Conservation (phyloP, 768 basidiomycete genomes). For the Suillus americanus region DNA sequence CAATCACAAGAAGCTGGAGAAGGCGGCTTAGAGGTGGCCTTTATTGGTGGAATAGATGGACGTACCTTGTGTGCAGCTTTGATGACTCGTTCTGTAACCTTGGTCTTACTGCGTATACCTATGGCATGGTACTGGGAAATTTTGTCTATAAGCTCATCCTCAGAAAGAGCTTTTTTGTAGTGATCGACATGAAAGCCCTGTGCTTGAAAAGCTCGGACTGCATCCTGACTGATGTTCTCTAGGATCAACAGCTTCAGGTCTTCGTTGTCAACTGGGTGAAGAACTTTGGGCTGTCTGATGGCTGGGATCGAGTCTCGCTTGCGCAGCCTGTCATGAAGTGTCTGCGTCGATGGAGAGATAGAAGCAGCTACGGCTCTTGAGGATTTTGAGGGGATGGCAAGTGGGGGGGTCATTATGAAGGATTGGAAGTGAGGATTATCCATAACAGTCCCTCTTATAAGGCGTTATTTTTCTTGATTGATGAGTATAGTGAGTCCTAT, state of each 20-base stretch:
- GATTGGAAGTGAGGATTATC: constrained; percentile 14
- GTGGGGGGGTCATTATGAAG: constrained; percentile 44
- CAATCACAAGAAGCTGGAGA: constrained; percentile 85
- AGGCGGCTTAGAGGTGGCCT: constrained; percentile 2
- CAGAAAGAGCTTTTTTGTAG: constrained; percentile 79
- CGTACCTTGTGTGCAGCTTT: constrained; percentile 82
- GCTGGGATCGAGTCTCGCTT: constrained; percentile 31
- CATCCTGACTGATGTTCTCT: constrained; percentile 94
- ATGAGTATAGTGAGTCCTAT: background rate
- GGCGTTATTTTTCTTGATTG: background rate
- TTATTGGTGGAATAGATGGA: constrained; percentile 2
- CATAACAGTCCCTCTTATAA: constrained; percentile 18
- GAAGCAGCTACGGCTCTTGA: constrained; percentile 46
- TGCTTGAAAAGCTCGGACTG: constrained; percentile 72
- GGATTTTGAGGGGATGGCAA: constrained; percentile 39
- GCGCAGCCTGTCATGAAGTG: constrained; percentile 49
- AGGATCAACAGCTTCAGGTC: constrained; percentile 80
- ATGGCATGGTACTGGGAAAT: constrained; percentile 88
- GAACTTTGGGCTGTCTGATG: constrained; percentile 61
- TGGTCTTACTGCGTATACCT: constrained; percentile 97
- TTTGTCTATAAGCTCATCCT: constrained; percentile 87
- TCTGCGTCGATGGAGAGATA: constrained; percentile 43
- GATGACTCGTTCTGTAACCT: constrained; percentile 88
- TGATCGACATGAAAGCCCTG: constrained; percentile 95
- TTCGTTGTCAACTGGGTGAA: constrained; percentile 82